Conservation (phyloP, 495 filamentous ascomycete species). For the Friedmanniomyces simplex region DNA sequence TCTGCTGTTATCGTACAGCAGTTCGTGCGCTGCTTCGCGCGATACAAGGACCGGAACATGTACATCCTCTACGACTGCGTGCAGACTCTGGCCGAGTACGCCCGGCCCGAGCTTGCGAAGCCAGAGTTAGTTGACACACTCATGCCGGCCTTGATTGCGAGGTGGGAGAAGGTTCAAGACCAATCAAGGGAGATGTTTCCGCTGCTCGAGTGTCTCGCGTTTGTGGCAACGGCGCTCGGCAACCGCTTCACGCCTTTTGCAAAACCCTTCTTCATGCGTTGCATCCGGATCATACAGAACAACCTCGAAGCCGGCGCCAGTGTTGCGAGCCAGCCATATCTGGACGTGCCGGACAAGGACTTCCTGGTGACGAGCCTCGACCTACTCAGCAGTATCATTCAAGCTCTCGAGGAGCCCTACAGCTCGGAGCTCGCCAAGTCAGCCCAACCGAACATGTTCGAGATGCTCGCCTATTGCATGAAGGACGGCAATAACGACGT, state of each 20-base stretch:
- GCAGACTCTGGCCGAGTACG: conserved; percentile 89
- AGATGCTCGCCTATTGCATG: conserved; percentile 85
- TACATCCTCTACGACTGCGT: conserved; percentile 98
- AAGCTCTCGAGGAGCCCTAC: conserved; percentile 68
- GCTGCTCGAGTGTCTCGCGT: conserved; percentile 87
- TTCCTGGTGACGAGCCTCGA: conserved; percentile 95
- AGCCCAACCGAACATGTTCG: conserved; percentile 76
- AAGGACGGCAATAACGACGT: conserved; percentile 86
- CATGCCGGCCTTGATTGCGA: conserved; percentile 87
- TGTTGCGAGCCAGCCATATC: conserved; percentile 48
- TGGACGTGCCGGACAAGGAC: conserved; percentile 89
- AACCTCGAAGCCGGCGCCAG: conserved; percentile 65
- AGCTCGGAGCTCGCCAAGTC: conserved; percentile 63
- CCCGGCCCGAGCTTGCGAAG: conserved; percentile 65
- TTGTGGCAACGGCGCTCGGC: conserved; percentile 79
- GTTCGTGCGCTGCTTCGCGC: conserved; percentile 81
- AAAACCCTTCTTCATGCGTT: conserved; percentile 70
- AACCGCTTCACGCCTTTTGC: conserved; percentile 76
- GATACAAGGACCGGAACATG: conserved; percentile 98
- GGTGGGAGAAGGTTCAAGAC: conserved; percentile 81
- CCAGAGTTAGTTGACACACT: conserved; percentile 70
- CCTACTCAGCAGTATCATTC: conserved; percentile 85
- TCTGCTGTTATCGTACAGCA: conserved; percentile 84
- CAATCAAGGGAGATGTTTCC: conserved; percentile 91
- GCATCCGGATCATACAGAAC: conserved; percentile 79